Conservation (phyloP, 306 rosid species). For the Vicia villosa region DNA sequence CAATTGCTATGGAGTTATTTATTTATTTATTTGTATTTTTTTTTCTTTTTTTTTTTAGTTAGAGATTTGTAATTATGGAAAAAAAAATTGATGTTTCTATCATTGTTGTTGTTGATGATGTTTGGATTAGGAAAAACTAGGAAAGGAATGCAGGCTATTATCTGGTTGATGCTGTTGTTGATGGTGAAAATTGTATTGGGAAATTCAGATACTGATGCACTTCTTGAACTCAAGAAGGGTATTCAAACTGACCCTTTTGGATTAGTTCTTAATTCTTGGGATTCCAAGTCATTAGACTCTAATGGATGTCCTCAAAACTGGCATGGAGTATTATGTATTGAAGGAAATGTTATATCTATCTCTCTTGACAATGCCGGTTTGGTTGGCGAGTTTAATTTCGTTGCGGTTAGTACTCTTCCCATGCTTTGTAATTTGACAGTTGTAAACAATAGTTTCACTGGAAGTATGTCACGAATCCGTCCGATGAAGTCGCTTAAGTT, state of each 20-base stretch:
- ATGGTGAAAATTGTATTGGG: conserved; percentile 51
- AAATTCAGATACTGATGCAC: conserved; percentile 63
- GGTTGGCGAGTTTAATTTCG: conserved; percentile 64
- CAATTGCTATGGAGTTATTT: too few relatives aligned
- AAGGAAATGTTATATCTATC: conserved; percentile 63
- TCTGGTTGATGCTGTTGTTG: conserved; percentile 52
- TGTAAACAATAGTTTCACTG: conserved; percentile 68
- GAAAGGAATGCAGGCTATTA: conserved; percentile 68
- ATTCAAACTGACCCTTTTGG: conserved; percentile 62
- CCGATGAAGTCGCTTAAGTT: conserved; percentile 50
- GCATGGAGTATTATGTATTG: conserved; percentile 60
- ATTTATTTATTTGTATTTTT: too few relatives aligned
- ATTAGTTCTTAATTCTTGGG: conserved; percentile 66
- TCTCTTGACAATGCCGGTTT: conserved; percentile 59
- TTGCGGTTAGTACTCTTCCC: conserved; percentile 56
- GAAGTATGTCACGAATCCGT: conserved; percentile 50
- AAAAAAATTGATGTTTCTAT: not conserved
- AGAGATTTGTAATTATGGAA: not conserved
- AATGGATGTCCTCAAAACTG: conserved; percentile 75
- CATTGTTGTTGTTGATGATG: conserved; percentile 31
- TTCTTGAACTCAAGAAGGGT: conserved; percentile 68
- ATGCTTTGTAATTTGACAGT: conserved; percentile 65
- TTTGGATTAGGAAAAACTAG: conserved; percentile 42
- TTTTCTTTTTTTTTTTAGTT: not conserved
- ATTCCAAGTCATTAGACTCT: conserved; percentile 62